These are phyloP conservation scores for Cucurbitaria berberidis DNA, from an alignment of 2,329 filamentous ascomycete genomes.

Conservation along the genomic window DNA sequence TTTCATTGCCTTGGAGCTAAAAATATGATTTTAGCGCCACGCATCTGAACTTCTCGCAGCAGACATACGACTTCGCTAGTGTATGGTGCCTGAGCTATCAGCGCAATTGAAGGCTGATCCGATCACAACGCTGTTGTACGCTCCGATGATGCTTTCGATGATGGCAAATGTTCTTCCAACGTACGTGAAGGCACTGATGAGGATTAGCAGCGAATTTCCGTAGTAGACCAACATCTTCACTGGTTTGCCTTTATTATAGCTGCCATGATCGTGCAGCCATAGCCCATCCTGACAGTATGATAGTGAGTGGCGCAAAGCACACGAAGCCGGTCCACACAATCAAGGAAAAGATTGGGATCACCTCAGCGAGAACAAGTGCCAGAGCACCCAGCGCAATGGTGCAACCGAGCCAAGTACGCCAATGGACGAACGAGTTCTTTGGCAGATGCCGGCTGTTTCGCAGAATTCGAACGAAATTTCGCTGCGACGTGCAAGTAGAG, in stretches of 20 bases:
- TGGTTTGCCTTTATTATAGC: constrained; percentile 45
- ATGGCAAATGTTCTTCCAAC: constrained; percentile 57
- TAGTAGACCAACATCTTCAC: constrained; percentile 45
- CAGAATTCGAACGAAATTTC: constrained; percentile 63
- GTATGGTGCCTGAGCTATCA: constrained; percentile 17
- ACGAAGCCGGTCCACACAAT: constrained; percentile 22
- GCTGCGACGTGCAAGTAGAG: constrained; percentile 58
- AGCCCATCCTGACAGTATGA: constrained; percentile 54
- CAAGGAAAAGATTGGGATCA: constrained; percentile 55
- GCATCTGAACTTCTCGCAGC: neutral
- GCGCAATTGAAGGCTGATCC: constrained; percentile 33
- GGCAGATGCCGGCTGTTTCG: constrained; percentile 59
- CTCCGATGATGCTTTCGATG: constrained; percentile 56
- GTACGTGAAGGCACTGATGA: constrained; percentile 54
- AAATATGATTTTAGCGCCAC: neutral
- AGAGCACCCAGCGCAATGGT: constrained; percentile 57
- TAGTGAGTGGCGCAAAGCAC: neutral
- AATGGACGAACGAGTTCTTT: constrained; percentile 58
- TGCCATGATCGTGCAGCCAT: constrained; percentile 57
- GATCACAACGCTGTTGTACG: constrained; percentile 56
- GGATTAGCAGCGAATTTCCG: constrained; percentile 50
- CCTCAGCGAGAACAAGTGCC: constrained; percentile 57
- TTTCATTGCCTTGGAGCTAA: neutral
- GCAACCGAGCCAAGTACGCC: constrained; percentile 61
- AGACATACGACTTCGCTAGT: neutral